Percentiles rank a stretch among this genome's conserved stretches.
Evolutionary conservation across 208 protist species (phyloP).

Genomic region (Wallacemonas collosoma): DNA sequence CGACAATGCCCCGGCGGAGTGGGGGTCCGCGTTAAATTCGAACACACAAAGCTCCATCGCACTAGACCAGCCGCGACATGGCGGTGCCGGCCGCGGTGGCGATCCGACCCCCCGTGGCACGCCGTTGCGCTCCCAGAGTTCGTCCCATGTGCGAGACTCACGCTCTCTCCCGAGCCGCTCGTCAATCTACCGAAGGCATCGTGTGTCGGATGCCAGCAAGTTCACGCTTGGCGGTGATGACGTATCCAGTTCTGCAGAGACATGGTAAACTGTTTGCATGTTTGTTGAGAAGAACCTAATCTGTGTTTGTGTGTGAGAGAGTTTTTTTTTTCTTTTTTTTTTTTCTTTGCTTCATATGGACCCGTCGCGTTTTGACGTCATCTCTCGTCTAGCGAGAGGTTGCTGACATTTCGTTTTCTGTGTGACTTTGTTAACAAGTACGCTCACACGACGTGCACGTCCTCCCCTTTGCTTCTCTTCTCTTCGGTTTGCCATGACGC

Average conservation of each 20-base stretch:
- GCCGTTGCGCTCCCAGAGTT: neutral
- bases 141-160: neutral
- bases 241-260: neutral
- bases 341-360: neutral
- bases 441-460: neutral
- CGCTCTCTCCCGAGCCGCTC: neutral
- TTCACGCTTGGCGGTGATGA: conserved; percentile 5
- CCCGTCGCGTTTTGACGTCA: too few species aligned
- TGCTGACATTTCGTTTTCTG: neutral
- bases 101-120: too few species aligned
- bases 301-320: neutral
- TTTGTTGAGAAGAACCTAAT: neutral
- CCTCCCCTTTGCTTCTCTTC: neutral
- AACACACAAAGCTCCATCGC: too few species aligned
- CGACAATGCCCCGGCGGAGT: too few species aligned
- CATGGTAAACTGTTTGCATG: neutral
- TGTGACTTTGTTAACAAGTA: neutral
- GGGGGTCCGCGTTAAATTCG: too few species aligned
- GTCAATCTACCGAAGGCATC: neutral
- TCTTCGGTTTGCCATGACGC: neutral
- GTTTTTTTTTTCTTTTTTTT: conserved; percentile 4
- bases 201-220: conserved; percentile 12
- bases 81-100: too few species aligned
- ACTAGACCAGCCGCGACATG: too few species aligned
- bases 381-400: too few species aligned